phyloP scores from a whole-genome alignment of 352 stramenopile species.

The Globisporangium paroecandrum region DNA sequence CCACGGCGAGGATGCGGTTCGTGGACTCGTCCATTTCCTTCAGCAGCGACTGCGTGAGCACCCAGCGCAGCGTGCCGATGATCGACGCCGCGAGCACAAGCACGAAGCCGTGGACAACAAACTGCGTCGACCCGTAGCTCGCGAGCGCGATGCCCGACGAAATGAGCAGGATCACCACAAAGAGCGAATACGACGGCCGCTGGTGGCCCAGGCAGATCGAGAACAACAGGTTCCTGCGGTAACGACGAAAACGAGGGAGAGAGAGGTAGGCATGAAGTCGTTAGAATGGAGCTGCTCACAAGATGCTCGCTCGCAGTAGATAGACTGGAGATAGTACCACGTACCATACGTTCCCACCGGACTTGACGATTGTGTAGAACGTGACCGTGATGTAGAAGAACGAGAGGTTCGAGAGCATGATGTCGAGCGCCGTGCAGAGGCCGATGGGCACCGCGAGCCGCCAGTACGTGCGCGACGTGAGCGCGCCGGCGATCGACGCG shows the following conservation, averaged over 20 bases:
- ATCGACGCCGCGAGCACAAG: conserved; percentile 69
- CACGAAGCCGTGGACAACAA: conserved; percentile 64
- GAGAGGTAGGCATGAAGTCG: not conserved
- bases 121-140: conserved; percentile 73
- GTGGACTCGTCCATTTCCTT: conserved; percentile 51
- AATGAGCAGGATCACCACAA: conserved; percentile 63
- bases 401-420: conserved; percentile 80
- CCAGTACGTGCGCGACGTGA: conserved; percentile 49
- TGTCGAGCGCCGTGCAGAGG: conserved; percentile 77
- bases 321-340: not conserved
- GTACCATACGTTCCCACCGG: conserved; percentile 67
- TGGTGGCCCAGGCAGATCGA: conserved; percentile 77
- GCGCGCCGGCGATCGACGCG: conserved; percentile 14
- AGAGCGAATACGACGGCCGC: conserved; percentile 44
- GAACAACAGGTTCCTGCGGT: conserved; percentile 63
- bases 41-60: conserved; percentile 81
- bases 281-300: conserved; percentile 6
- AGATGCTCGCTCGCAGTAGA: not conserved
- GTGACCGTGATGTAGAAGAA: conserved; percentile 86
- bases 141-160: conserved; percentile 67
- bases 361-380: conserved; percentile 87
- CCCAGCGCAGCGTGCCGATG: conserved; percentile 73
- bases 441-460: conserved; percentile 74
- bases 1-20: conserved; percentile 72
- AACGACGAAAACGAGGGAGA: not conserved